Conservation (phyloP, 495 filamentous ascomycete species). For the Penicillium arizonense region DNA sequence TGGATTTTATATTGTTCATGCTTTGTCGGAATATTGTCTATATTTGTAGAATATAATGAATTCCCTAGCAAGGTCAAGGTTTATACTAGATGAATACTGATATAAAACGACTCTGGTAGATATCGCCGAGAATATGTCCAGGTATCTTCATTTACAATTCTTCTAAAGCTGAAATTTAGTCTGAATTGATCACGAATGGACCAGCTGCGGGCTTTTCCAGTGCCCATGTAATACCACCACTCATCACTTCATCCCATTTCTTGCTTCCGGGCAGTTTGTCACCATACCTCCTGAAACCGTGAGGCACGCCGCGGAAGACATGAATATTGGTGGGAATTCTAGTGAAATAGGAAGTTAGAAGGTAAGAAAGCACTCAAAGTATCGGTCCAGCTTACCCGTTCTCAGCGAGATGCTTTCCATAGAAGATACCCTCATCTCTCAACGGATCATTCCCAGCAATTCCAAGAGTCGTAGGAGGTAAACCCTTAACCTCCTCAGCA, state of each 20-base stretch:
- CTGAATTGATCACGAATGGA: constrained; percentile 33
- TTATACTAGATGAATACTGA: no score
- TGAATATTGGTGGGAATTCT: constrained; percentile 42
- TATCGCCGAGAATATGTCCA: background rate
- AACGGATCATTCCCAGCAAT: constrained; percentile 47
- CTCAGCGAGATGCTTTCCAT: constrained; percentile 40
- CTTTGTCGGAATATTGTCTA: no score
- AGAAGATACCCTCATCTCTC: constrained; percentile 46
- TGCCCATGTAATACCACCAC: constrained; percentile 40
- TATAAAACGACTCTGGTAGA: background rate
- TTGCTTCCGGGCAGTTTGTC: constrained; percentile 30
- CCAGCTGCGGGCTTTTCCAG: constrained; percentile 27
- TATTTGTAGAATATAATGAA: no score
- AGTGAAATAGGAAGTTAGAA: background rate
- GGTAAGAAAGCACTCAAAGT: background rate
- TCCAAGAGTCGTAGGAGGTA: constrained; percentile 45
- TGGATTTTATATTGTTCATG: no score
- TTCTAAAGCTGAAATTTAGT: background rate
- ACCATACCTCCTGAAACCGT: constrained; percentile 43
- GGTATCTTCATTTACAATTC: no score
- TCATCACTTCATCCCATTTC: constrained; percentile 44
- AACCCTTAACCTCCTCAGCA: constrained; percentile 34
- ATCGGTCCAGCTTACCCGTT: constrained; percentile 37
- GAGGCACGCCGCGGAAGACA: constrained; percentile 45
- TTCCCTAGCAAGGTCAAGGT: no score